Evolutionary conservation across 75 land plant genomes (phyloP), one percentile per base, ranked within the genome.

Genomic region (Cupressus sempervirens): DNA sequence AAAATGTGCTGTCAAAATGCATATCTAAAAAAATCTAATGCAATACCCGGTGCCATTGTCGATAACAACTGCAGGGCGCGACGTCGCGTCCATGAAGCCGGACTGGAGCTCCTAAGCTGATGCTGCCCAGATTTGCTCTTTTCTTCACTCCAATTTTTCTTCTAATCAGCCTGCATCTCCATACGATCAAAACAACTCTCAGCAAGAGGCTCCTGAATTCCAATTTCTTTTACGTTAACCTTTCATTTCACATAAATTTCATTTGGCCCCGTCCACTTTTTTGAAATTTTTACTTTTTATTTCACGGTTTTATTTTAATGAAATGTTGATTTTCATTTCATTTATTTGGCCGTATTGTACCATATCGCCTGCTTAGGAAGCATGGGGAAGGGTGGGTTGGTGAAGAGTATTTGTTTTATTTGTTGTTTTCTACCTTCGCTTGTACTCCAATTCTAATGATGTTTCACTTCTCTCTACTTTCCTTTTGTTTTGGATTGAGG

Each of bases 11-110:
- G 15, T 7, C 13, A 72, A 12, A 32, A 11, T 32, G 12, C 15
- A 72, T 32, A 11, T 43, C 0, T 4, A 43, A 43, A 6, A 11
- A 23, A 48, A 72, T 11, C 3, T 10, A 36, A 12, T 30, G 74
- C n/a, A 32, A 7, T 91, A 98, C 99, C 99, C 99, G 45, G 98
- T 96, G 84, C 99, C 99, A 86, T 98, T 98, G 86, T 98, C 99
- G 89, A 98, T 96, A 52, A 98, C 99, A 11, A 98, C 99, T 30
- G 99, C 98, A 53, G 99, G 99, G 36, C 99, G 91, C 70, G 93
- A 91, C 45, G 96, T 87, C 76, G 95, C 91, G 86, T 98, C 99
- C 99, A 98, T 97, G 23, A n/a, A 3, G 46, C 18, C 30, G 12
- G 81, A 43, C 45, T 79, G 32, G 52, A 45, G 7, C 81, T 79